phyloP scores from a whole-genome alignment of 306 rosid species.

The Pyrus bretschneideri region DNA sequence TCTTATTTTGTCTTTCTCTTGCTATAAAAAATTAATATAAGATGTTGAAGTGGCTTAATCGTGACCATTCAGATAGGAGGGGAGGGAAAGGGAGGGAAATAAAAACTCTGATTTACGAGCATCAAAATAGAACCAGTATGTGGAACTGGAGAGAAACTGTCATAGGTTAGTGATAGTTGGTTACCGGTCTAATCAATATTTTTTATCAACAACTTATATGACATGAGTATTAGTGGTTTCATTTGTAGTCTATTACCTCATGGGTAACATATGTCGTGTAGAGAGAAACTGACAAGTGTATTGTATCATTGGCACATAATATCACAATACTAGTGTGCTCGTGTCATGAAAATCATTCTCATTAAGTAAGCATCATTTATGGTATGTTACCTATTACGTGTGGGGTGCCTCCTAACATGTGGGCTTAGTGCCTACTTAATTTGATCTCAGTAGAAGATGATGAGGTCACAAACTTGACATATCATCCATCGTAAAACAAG shows the following conservation, averaged over 20 bases:
- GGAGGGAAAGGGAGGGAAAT: too few relatives aligned
- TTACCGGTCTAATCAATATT: neutral
- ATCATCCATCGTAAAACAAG: too few relatives aligned
- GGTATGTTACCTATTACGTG: neutral
- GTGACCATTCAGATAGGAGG: too few relatives aligned
- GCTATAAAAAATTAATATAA: too few relatives aligned
- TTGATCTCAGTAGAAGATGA: neutral
- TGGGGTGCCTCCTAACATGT: too few relatives aligned
- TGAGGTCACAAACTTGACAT: neutral
- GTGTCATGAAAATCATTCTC: neutral
- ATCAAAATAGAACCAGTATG: neutral
- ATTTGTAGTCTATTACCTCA: too few relatives aligned
- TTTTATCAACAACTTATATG: neutral
- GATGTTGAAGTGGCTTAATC: too few relatives aligned
- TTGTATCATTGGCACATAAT: too few relatives aligned
- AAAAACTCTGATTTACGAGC: neutral
- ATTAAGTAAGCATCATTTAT: neutral
- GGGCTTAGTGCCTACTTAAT: neutral
- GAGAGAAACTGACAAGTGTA: too few relatives aligned
- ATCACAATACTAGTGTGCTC: too few relatives aligned
- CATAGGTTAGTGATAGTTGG: neutral
- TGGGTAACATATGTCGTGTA: too few relatives aligned
- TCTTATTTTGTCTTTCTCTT: too few relatives aligned
- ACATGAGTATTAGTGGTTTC: neutral
- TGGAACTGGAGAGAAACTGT: neutral